Conservation (phyloP, 768 basidiomycete genomes). For the Nidularia pulvinata region DNA sequence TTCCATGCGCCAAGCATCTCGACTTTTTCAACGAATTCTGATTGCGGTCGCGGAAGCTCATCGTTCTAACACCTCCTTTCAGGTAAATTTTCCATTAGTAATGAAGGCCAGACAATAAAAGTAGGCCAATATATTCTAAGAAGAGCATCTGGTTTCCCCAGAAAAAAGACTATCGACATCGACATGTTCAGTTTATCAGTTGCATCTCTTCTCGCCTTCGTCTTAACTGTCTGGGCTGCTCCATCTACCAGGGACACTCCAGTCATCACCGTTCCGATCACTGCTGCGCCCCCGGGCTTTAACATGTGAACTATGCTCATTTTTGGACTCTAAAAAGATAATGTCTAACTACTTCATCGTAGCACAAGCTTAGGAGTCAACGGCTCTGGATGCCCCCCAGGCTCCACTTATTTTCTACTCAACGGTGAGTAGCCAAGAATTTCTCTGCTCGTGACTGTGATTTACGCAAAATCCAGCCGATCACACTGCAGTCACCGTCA, state of each 20-base stretch:
- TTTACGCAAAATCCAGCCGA: too few species aligned
- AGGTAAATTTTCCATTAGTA: not conserved
- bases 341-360: not conserved
- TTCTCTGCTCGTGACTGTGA: too few species aligned
- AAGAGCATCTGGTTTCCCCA: not conserved
- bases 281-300: slow-evolving; percentile 15
- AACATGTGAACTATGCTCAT: slow-evolving; percentile 11
- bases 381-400: slow-evolving; percentile 16
- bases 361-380: slow-evolving; percentile 18
- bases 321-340: not conserved
- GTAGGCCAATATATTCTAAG: not conserved
- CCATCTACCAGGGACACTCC: slow-evolving; percentile 1
- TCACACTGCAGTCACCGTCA: slow-evolving; percentile 13
- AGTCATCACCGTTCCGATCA: slow-evolving; percentile 4
- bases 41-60: too few species aligned
- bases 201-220: slow-evolving; percentile 3
- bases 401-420: slow-evolving; percentile 14
- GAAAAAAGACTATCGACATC: not conserved
- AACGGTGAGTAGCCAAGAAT: too few species aligned
- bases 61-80: too few species aligned
- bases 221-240: slow-evolving; percentile 4
- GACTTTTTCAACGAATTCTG: too few species aligned
- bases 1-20: too few species aligned
- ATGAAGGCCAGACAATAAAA: not conserved
- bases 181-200: not conserved